phyloP scores from a whole-genome alignment of 2,329 filamentous ascomycete genomes.

The Coniochaeta sp. region DNA sequence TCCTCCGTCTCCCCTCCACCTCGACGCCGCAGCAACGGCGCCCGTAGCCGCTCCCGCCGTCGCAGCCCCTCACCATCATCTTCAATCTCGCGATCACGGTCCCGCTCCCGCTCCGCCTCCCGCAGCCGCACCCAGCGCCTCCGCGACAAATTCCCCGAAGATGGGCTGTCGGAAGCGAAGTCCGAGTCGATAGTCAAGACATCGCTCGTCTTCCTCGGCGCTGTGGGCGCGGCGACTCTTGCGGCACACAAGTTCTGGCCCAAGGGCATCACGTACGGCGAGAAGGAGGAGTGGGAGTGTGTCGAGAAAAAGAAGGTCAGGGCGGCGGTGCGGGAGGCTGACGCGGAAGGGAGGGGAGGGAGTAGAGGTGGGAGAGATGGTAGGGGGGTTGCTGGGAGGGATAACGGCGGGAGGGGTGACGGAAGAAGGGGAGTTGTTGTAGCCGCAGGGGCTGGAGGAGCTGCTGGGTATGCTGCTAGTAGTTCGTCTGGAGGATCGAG shows the following conservation, averaged over 20 bases:
- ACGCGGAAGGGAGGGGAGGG: too few species aligned
- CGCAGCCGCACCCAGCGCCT: neutral
- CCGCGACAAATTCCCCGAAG: neutral
- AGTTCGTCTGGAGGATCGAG: neutral
- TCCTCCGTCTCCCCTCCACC: conserved; percentile 14
- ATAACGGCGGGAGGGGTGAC: neutral
- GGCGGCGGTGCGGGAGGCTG: too few species aligned
- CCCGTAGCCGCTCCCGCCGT: neutral
- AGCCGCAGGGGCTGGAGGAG: neutral
- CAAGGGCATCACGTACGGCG: conserved; percentile 28
- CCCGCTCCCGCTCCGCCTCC: conserved; percentile 5
- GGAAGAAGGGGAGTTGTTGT: neutral
- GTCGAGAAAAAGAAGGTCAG: conserved; percentile 9
- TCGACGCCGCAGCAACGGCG: neutral
- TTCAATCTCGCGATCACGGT: conserved; percentile 10
- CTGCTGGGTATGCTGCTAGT: neutral
- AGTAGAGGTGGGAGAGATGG: neutral
- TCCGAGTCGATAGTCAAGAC: conserved; percentile 20
- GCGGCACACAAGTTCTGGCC: conserved; percentile 31
- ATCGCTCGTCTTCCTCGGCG: conserved; percentile 29
- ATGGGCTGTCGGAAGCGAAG: conserved; percentile 9
- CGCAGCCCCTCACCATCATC: conserved; percentile 14
- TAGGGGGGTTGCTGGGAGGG: neutral
- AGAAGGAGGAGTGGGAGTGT: conserved; percentile 28
- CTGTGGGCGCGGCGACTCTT: conserved; percentile 27